Evolutionary conservation across 352 stramenopile genomes (phyloP), one percentile per base, ranked within the genome.

Genomic region (Globisporangium radiosum): DNA sequence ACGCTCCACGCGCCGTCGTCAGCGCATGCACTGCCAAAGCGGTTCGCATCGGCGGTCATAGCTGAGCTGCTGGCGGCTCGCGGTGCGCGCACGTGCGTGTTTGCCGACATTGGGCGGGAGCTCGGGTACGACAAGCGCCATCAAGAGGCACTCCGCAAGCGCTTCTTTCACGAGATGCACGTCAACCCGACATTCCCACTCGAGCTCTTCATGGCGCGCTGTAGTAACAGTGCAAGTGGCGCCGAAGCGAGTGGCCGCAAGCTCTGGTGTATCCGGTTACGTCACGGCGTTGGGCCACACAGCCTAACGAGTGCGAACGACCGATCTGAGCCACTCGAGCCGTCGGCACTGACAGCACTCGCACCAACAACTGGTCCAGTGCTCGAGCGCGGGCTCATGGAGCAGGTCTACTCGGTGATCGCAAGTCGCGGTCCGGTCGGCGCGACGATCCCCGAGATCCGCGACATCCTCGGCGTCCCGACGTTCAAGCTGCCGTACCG

Each of bases 401-500:
- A 93, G 68, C 83, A 93, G 69, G 78, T 91, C 65, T 83, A 75
- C 57, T 56, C 73, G 5, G 71, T 72, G 5, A 90, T 90, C 60
- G 65, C 88, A 60, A 63, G 80, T 17, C 68, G 79, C 25, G 53
- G 72, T 11, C 49, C 71, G 11, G 54, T 67, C 61, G 85, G 85
- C 0, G 76, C 80, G 7, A 92, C 85, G 15, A 88, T 94, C 25
- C 82, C 85, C 10, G 82, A 94, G 53, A 69, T 94, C 38, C 77
- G 82, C 56, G 85, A 94, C 62, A 59, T 88, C 17, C 64, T 92
- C 7, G 82, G 81, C 38, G 83, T 92, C 5, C 82, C 85, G 39
- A 90, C 83, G n/a, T 90, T 91, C 62, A 90, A 91, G 63, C 60
- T 92, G 4, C 83, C 83, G 33, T 92, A 92, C 65, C 90, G 89